Conservation (phyloP, 2,329 filamentous ascomycete genomes). For the Hirsutella rhossiliensis region DNA sequence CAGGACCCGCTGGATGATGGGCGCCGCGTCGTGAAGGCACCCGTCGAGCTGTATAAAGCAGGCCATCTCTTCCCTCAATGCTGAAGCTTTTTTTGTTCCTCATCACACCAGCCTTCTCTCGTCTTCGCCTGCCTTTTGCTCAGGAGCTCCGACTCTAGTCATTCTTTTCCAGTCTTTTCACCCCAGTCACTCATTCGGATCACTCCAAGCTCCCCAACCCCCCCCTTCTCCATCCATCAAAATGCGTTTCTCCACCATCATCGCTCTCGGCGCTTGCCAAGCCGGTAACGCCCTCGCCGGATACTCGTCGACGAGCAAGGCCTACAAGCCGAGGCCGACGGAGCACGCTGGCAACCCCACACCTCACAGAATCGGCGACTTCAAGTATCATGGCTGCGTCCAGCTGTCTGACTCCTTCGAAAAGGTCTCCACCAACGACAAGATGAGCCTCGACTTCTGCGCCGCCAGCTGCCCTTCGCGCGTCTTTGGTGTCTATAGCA, state of each 20-base stretch:
- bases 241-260: neutral
- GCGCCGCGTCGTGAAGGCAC: neutral
- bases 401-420: constrained; percentile 10
- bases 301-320: neutral
- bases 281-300: neutral
- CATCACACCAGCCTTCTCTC: neutral
- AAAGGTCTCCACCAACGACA: constrained; percentile 2
- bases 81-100: neutral
- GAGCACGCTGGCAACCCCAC: neutral
- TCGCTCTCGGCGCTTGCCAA: neutral
- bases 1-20: neutral
- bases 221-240: neutral
- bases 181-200: neutral
- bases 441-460: constrained; percentile 15
- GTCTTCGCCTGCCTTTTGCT: neutral
- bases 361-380: constrained; percentile 6
- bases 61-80: neutral
- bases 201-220: neutral
- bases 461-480: constrained; percentile 9
- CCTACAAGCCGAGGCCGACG: neutral
- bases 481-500: constrained; percentile 14
- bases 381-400: constrained; percentile 15
- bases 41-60: neutral
- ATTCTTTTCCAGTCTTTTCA: neutral
- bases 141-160: neutral